Base-by-base conservation (phyloP, 345 rosid species). In the Hevea brasiliensis region DNA sequence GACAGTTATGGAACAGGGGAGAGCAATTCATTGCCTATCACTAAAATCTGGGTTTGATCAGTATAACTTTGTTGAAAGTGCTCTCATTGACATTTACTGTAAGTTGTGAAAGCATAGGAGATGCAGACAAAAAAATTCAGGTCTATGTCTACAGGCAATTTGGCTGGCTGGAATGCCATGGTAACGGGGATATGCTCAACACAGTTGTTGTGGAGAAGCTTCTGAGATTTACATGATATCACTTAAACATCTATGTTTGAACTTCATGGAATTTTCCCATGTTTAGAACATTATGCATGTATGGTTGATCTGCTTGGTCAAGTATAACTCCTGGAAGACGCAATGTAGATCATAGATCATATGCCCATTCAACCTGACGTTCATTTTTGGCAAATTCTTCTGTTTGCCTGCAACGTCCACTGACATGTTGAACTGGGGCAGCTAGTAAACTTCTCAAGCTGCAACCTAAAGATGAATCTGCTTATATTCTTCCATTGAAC, bases 101-200 rank as follows among this genome's bases (percentile, higher is more conserved):
- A 63, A 72, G 62, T 72, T n/a, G 62, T 11, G 70, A 62, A 24
- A 63, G 10, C 62, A 51, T 53, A n/a, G 26, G 26, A 63, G 68
- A 63, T 15, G 70, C 76, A 51, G 53, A n/a, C 63, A 53, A 63
- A 63, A 63, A 61, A 54, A 15, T 62, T 63, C 29, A 7, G 23
- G 41, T 51, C 24, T 54, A 40, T 59, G 12, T 63, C 69, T 41
- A 51, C 17, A 24, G 11, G 24, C 26, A 63, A 41, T 40, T 37
- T 72, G 32, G 76, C 76, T 51, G 61, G 69, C 24, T 72, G 63
- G 76, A 72, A 72, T 63, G 62, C 69, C 51, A 72, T 72, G 76
- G 40, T 63, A 3, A 72, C 40, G n/a, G 37, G 76, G 76, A 51
- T 72, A 53, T 40, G 76, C 69, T 23, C 70, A 72, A 18, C 69